A percentile compares a stretch with the other conserved stretches of the same genome.
Conservation (phyloP, 2,329 filamentous ascomycete genomes). For the Phaeoacremonium minimum region DNA sequence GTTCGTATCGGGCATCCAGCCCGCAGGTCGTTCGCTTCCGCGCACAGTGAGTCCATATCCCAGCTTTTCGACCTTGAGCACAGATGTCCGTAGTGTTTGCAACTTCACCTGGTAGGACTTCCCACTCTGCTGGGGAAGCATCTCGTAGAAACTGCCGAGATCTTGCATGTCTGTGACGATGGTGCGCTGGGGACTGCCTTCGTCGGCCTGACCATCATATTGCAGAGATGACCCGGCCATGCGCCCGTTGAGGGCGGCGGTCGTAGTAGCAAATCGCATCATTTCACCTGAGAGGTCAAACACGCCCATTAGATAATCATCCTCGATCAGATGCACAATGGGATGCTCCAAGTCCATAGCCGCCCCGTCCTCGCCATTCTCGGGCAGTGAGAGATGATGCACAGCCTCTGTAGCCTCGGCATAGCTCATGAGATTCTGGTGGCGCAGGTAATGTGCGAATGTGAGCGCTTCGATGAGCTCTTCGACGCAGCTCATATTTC, state of each 20-base stretch:
- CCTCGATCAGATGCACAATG: conserved; percentile 61
- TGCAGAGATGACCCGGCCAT: conserved; percentile 37
- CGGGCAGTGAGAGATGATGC: conserved; percentile 24
- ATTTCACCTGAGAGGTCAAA: conserved; percentile 94
- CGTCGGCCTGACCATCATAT: conserved; percentile 12
- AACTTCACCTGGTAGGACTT: conserved; percentile 71
- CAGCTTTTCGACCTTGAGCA: conserved; percentile 89
- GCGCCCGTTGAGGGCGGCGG: conserved; percentile 69
- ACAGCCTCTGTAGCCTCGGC: conserved; percentile 51
- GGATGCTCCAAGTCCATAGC: no score
- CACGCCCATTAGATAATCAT: conserved; percentile 86
- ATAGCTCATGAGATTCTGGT: conserved; percentile 68
- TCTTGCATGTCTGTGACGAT: conserved; percentile 79
- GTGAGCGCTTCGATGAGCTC: conserved; percentile 91
- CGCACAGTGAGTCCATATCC: conserved; percentile 85
- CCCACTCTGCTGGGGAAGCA: conserved; percentile 55
- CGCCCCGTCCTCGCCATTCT: conserved; percentile 9
- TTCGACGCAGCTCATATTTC: conserved; percentile 80
- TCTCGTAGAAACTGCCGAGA: conserved; percentile 72
- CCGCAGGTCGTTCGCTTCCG: conserved; percentile 82
- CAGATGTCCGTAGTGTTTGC: conserved; percentile 79
- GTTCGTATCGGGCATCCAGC: conserved; percentile 79
- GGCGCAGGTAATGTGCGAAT: conserved; percentile 82
- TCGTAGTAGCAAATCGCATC: conserved; percentile 93
- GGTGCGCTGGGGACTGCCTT: conserved; percentile 37